Evolutionary conservation across 2,329 filamentous ascomycete species (phyloP).

Genomic region (Helotiales sp.): DNA sequence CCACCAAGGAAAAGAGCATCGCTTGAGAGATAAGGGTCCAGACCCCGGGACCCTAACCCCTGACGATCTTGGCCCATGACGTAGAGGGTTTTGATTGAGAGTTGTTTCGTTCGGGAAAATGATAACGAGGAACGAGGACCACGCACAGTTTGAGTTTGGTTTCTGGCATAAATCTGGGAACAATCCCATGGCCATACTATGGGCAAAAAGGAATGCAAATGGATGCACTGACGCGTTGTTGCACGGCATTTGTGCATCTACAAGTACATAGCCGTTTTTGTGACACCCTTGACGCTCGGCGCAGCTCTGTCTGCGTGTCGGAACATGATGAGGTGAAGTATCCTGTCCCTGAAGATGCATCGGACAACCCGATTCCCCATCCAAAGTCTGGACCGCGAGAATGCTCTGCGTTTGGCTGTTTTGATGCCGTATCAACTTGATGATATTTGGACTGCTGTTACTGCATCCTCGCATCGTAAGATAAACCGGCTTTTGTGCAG

Average conservation of each 20-base stretch:
- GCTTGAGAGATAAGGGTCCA: not conserved
- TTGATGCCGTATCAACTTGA: not conserved
- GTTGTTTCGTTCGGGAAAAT: not conserved
- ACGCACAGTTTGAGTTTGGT: not conserved
- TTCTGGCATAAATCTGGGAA: not conserved
- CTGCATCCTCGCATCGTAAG: not conserved
- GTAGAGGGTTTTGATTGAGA: conserved; percentile 12
- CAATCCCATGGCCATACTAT: not conserved
- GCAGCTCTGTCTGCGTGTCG: not conserved
- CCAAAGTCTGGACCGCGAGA: not conserved
- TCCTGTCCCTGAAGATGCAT: not conserved
- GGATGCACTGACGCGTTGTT: not conserved
- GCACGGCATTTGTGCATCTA: not conserved
- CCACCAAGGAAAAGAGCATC: conserved; percentile 19
- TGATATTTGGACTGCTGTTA: not conserved
- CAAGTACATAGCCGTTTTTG: not conserved
- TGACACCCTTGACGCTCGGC: not conserved
- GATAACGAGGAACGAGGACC: not conserved
- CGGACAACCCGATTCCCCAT: not conserved
- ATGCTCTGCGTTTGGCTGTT: not conserved
- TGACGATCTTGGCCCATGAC: conserved; percentile 22
- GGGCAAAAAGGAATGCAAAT: not conserved
- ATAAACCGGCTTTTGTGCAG: not conserved
- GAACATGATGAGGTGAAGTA: not conserved
- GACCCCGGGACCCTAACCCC: conserved; percentile 8